Evolutionary conservation across 176 grass and related monocot species (phyloP).

Genomic region (Pharus latifolius): DNA sequence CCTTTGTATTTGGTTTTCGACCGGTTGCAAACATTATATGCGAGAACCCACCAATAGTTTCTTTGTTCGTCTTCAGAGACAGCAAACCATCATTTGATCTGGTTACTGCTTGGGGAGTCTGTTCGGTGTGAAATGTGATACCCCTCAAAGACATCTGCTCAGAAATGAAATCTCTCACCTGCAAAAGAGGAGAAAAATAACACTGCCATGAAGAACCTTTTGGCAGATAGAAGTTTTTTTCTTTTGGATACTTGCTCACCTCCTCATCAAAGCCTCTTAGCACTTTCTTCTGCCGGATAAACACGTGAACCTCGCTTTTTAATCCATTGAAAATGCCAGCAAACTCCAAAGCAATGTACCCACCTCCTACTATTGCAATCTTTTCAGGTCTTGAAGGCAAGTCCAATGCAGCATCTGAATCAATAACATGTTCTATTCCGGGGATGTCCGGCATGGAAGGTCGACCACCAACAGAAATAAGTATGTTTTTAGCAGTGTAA

Average conservation of each 20-base stretch:
- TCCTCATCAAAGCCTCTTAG: slow-evolving; percentile 87
- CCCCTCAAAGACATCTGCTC: slow-evolving; percentile 64
- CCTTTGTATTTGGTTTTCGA: slow-evolving; percentile 69
- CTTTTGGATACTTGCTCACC: slow-evolving; percentile 12
- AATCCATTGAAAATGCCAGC: slow-evolving; percentile 76
- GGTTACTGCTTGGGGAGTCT: slow-evolving; percentile 48
- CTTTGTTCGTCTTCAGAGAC: slow-evolving; percentile 68
- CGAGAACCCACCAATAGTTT: slow-evolving; percentile 60
- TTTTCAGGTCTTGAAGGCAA: slow-evolving; percentile 52
- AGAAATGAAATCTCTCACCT: slow-evolving; percentile 66
- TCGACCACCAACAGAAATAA: slow-evolving; percentile 55
- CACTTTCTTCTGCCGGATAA: slow-evolving; percentile 73
- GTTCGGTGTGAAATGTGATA: slow-evolving; percentile 58
- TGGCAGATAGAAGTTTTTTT: neutral
- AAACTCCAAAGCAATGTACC: slow-evolving; percentile 86
- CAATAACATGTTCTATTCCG: slow-evolving; percentile 62
- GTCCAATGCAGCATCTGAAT: slow-evolving; percentile 78
- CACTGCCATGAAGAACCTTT: neutral
- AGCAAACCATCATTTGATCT: slow-evolving; percentile 46
- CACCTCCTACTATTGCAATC: slow-evolving; percentile 84
- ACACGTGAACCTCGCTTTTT: slow-evolving; percentile 73
- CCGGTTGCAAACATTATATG: slow-evolving; percentile 88
- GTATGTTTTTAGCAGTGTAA: slow-evolving; percentile 71
- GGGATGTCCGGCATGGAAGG: slow-evolving; percentile 60
- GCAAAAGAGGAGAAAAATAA: neutral